Base-by-base conservation (phyloP, 345 rosid genomes). In the Firmiana major region DNA sequence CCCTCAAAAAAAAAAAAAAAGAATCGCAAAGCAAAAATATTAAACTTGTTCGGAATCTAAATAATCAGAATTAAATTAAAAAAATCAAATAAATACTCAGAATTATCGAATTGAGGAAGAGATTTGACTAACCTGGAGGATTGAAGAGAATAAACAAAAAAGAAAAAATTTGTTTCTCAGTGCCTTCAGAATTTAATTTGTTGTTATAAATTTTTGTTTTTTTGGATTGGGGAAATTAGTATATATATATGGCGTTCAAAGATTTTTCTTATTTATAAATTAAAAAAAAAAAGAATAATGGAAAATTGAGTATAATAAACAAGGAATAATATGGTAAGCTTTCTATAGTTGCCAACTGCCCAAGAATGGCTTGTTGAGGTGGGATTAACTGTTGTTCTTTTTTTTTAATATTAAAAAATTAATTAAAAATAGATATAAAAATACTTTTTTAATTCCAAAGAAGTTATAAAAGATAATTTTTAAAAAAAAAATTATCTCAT, bases 331-430 rank as follows among this genome's bases (percentile, higher is more conserved):
- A 67, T 40, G 66, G 34, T 68, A 57, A 67, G 74, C 63, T 76
- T 76, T 76, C 72, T 6, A 22, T 57, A 77, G 78, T 79, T 83
- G 83, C 81, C 80, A 66, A 83, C 81, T 43, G 73, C 81, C 80
- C 15, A 77, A 85, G 79, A 75, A 71, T 86, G 77, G 83, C 80
- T 81, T 83, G 80, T 81, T 79, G 73, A 38, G 85, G 66, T 81
- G 73, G 81, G 75, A 65, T 85, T 81, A 76, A 64, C 76, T 77
- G 77, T 60, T 59, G 1, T 31, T 31, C 34, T 1, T 31, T 31
- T 31, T 31, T 31, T 31, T 31, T 31, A 31, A 31, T 31, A 31
- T 31, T 31, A 31, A 31, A 31, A 31, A 31, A 1, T 31, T 31
- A 0, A 31, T 31, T 31, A 31, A 31, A 31, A 31, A 31, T 31